These are phyloP conservation scores for Suillus subaureus DNA, from an alignment of 768 basidiomycete genomes.

Conservation along the genomic window DNA sequence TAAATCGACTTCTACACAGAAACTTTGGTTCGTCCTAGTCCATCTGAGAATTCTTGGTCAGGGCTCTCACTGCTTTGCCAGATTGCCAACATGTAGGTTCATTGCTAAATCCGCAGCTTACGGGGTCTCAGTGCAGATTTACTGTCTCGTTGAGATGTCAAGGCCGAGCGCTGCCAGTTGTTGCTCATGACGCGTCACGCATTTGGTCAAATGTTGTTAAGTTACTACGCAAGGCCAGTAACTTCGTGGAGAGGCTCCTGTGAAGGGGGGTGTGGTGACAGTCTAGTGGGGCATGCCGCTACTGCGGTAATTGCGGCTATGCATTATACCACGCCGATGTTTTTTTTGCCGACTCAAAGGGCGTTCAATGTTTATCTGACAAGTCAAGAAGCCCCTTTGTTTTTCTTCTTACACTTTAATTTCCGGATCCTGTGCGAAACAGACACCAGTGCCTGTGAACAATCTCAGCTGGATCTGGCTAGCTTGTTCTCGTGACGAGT, in stretches of 20 bases:
- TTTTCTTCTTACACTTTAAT: slow-evolving; percentile 9
- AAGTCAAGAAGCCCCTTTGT: slow-evolving; percentile 3
- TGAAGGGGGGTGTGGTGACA: background rate
- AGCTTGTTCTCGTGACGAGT: slow-evolving; percentile 6
- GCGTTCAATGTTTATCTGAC: slow-evolving; percentile 17
- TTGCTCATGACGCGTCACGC: slow-evolving; percentile 9
- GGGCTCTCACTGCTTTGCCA: slow-evolving; percentile 10
- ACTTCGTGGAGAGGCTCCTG: background rate
- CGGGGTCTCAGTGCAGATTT: slow-evolving; percentile 10
- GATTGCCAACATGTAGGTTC: slow-evolving; percentile 16
- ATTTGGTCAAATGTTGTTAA: background rate
- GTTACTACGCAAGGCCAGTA: background rate
- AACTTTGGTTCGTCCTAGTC: slow-evolving; percentile 6
- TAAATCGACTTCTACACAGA: slow-evolving; percentile 1
- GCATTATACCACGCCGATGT: slow-evolving; percentile 5
- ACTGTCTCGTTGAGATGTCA: slow-evolving; percentile 15
- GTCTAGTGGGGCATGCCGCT: background rate
- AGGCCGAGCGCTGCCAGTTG: slow-evolving; percentile 1
- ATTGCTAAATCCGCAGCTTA: slow-evolving; percentile 1
- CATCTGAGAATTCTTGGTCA: slow-evolving; percentile 13
- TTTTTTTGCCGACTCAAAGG: slow-evolving; percentile 6
- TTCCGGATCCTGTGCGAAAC: slow-evolving; percentile 8
- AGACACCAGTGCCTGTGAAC: slow-evolving; percentile 25
- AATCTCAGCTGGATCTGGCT: slow-evolving; percentile 13
- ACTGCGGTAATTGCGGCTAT: slow-evolving; percentile 13